Conservation (phyloP, 768 basidiomycete genomes). For the Psilocybe cyanescens region DNA sequence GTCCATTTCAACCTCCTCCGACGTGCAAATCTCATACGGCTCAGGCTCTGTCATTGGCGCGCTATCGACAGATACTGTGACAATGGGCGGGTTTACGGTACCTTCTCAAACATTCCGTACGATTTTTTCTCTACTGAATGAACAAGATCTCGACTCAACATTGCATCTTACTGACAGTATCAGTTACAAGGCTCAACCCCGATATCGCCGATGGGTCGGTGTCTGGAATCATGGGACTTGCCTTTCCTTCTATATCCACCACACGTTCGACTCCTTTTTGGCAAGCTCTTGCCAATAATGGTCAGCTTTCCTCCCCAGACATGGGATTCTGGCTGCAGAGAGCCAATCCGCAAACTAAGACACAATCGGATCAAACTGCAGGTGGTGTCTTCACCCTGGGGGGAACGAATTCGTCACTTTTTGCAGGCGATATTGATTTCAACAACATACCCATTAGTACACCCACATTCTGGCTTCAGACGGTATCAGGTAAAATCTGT, state of each 20-base stretch:
- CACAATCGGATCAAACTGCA: constrained; percentile 35
- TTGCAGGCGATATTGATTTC: constrained; percentile 71
- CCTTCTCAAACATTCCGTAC: constrained; percentile 55
- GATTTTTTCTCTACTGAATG: constrained; percentile 21
- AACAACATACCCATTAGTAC: constrained; percentile 43
- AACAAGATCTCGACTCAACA: background rate
- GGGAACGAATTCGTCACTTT: constrained; percentile 62
- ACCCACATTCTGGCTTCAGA: constrained; percentile 65
- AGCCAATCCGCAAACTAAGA: constrained; percentile 34
- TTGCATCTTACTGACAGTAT: constrained; percentile 41
- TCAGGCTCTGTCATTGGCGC: constrained; percentile 67
- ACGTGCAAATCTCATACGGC: constrained; percentile 61
- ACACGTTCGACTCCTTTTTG: constrained; percentile 68
- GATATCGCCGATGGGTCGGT: constrained; percentile 51
- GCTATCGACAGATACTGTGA: constrained; percentile 62
- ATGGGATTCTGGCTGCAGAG: constrained; percentile 72
- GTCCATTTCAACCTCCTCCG: background rate
- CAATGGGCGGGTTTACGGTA: constrained; percentile 67
- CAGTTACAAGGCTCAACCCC: constrained; percentile 53
- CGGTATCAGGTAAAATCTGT: constrained; percentile 43
- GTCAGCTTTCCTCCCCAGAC: constrained; percentile 50
- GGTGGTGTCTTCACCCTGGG: constrained; percentile 81
- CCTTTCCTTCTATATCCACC: constrained; percentile 62
- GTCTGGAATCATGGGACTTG: constrained; percentile 80
- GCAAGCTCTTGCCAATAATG: constrained; percentile 49